Evolutionary conservation across 2,329 filamentous ascomycete genomes (phyloP), one percentile per base, ranked within the genome.

Genomic region (Penicillium sp.): DNA sequence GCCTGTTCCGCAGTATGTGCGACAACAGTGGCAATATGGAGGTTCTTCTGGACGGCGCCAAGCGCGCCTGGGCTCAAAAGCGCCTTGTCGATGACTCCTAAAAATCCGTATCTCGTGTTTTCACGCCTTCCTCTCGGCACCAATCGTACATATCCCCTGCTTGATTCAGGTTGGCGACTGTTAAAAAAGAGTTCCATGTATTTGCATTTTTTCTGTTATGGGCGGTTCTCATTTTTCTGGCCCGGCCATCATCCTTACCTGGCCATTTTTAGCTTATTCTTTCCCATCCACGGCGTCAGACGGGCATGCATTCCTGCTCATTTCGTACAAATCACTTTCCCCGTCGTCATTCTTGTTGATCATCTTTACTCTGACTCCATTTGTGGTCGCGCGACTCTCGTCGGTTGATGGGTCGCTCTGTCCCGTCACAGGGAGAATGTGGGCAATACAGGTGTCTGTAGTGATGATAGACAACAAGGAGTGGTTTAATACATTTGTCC

Each of bases 1-100:
- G 87, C 3, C 67, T 75, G 7, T 86, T 86, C 64, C 72, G 72
- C 39, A 70, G 75, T 34, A 86, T 86, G 83, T 86, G 83, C 56
- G 78, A 83, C 54, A 84, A 77, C 60, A 83, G 74, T 46, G 82
- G 82, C 1, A 79, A 83, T 50, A 62, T 84, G 47, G 80, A 83
- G 1, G 60, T 62, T 1, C 60, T 86, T 28, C 55, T 73, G 27
- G 73, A 74, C 31, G 73, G 76, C 11, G 82, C 83, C 16, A 71
- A 70, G 51, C 65, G 67, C 36, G 73, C 72, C 25, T 69, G 65
- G 63, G 67, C 71, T 10, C 67, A 69, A 43, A 74, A 71, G 53
- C 70, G 63, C 48, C 54, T 74, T 16, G 64, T 70, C 34, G 68
- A 74, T 57, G 70, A 71, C 42, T 64, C 58, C 36, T 67, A 53